These are phyloP conservation scores for Sporothrix inflata DNA, from an alignment of 2,329 filamentous ascomycete species.

Conservation along the genomic window DNA sequence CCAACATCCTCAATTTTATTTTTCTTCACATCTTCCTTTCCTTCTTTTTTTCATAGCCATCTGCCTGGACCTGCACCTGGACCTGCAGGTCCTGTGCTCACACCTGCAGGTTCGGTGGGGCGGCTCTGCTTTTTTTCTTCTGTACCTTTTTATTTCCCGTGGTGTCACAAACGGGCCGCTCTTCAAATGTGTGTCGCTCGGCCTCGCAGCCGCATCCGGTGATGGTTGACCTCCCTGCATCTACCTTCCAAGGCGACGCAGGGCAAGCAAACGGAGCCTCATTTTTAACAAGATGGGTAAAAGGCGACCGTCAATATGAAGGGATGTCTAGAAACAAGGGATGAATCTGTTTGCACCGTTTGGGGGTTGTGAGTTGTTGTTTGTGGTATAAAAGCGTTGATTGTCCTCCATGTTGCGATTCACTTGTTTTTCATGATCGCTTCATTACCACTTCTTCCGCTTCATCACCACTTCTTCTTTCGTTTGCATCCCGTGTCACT, in stretches of 20 bases:
- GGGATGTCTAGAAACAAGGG: not conserved
- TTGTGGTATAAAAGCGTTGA: conserved; percentile 1
- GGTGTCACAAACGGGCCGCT: conserved; percentile 30
- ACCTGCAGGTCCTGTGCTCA: conserved; percentile 17
- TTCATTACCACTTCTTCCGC: not conserved
- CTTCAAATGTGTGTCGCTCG: not conserved
- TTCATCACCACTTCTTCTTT: not conserved
- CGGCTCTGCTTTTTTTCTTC: not conserved
- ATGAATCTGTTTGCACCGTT: not conserved
- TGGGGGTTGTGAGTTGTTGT: conserved; percentile 1
- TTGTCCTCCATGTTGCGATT: not conserved
- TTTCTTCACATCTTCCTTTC: not conserved
- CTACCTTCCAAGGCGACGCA: not conserved
- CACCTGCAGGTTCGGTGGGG: conserved; percentile 16
- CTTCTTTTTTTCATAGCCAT: not conserved
- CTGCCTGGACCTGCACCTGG: conserved; percentile 8
- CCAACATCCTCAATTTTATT: not conserved
- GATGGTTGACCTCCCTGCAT: conserved; percentile 9
- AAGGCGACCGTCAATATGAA: not conserved
- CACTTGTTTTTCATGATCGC: not conserved
- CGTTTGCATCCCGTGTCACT: not conserved
- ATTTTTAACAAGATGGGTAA: not conserved
- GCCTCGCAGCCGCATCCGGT: conserved; percentile 4
- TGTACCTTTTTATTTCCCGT: not conserved
- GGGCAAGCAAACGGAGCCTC: conserved; percentile 1